A percentile compares a stretch with the other conserved stretches of the same genome.
Evolutionary conservation across 257 asterid species (phyloP).

Genomic region (Handroanthus guayacan): DNA sequence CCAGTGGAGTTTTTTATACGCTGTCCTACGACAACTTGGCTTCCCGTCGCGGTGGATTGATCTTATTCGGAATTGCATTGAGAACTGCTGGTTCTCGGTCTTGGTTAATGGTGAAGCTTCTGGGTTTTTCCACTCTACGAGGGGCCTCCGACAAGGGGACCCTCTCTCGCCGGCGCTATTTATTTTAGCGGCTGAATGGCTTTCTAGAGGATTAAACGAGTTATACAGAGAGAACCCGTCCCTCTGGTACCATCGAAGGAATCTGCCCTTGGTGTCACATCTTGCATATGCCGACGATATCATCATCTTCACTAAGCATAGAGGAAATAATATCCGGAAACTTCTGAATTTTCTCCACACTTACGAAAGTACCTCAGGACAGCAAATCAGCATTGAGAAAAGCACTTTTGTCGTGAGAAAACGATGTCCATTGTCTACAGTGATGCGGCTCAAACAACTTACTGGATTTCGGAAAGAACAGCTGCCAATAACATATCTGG

Average conservation of each 20-base stretch:
- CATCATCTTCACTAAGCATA: neutral
- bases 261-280: neutral
- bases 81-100: neutral
- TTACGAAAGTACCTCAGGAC: neutral
- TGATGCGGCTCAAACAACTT: too few species aligned
- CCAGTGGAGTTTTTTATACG: neutral
- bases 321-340: rapidly evolving
- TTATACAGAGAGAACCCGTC: too few species aligned
- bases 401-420: neutral
- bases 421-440: too few species aligned
- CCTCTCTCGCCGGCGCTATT: too few species aligned
- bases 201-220: too few species aligned
- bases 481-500: neutral
- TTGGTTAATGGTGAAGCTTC: neutral
- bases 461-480: neutral
- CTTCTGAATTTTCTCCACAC: neutral
- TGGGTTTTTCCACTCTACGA: too few species aligned
- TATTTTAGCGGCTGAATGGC: too few species aligned
- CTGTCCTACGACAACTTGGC: neutral
- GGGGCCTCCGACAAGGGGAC: too few species aligned
- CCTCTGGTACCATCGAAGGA: too few species aligned
- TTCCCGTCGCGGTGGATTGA: neutral
- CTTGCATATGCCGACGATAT: neutral
- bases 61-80: neutral
- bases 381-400: too few species aligned